phyloP scores from a whole-genome alignment of 23 red algal genomes.

The Gracilaria domingensis region DNA sequence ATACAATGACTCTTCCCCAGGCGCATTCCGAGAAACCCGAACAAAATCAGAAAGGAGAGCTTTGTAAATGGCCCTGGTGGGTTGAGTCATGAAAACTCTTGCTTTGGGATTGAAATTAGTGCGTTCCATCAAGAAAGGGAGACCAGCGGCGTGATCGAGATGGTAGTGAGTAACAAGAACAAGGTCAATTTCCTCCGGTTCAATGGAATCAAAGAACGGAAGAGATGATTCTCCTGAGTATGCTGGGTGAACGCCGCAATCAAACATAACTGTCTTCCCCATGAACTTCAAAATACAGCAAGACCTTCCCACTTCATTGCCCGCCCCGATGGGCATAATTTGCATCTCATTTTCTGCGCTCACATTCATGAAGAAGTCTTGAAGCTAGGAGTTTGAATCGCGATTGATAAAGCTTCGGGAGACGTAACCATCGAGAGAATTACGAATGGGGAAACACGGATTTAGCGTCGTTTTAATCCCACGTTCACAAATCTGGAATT shows the following conservation, averaged over 20 bases:
- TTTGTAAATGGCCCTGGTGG: slow-evolving; percentile 97
- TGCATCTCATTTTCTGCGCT: slow-evolving; percentile 73
- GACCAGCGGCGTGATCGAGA: slow-evolving; percentile 95
- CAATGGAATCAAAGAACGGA: slow-evolving; percentile 97
- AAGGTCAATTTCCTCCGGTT: slow-evolving; percentile 93
- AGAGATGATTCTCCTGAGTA: slow-evolving; percentile 96
- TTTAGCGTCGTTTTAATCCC: too few relatives aligned
- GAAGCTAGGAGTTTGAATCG: background rate
- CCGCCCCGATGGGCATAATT: slow-evolving; percentile 95
- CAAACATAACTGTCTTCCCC: slow-evolving; percentile 98
- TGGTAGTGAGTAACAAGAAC: slow-evolving; percentile 98
- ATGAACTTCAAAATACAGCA: slow-evolving; percentile 95
- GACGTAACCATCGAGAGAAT: too few relatives aligned
- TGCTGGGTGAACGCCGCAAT: slow-evolving; percentile 99
- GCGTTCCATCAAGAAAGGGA: slow-evolving; percentile 93
- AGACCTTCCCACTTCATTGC: slow-evolving; percentile 96
- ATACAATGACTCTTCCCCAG: slow-evolving; percentile 88
- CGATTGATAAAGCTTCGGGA: too few relatives aligned
- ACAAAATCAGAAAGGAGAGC: slow-evolving; percentile 98
- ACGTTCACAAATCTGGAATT: too few relatives aligned
- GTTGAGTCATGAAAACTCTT: slow-evolving; percentile 98
- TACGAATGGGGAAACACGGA: too few relatives aligned
- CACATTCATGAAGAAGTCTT: background rate
- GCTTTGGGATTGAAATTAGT: slow-evolving; percentile 97
- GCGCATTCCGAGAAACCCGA: slow-evolving; percentile 81